These are phyloP conservation scores for Pseudomonodictys pantanalensis DNA, from an alignment of 495 filamentous ascomycete genomes.

Conservation along the genomic window DNA sequence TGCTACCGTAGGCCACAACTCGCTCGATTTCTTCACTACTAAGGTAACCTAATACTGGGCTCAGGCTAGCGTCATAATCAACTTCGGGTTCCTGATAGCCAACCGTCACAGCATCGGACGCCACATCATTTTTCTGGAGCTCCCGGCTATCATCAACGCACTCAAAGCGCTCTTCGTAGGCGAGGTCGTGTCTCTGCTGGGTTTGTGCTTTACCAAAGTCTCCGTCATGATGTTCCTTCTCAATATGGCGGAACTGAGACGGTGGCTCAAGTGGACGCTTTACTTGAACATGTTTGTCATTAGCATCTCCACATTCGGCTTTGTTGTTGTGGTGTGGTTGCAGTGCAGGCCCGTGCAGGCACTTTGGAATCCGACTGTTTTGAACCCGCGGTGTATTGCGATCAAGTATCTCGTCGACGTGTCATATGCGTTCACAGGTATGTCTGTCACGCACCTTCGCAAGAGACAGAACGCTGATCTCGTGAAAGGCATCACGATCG, in stretches of 20 bases:
- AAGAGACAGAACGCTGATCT: not conserved
- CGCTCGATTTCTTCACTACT: not conserved
- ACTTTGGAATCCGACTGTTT: not conserved
- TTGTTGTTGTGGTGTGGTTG: not conserved
- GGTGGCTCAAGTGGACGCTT: not conserved
- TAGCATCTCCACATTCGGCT: not conserved
- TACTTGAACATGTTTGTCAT: not conserved
- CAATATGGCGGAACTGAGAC: not conserved
- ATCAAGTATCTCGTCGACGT: not conserved
- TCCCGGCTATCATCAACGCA: not conserved
- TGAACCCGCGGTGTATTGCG: not conserved
- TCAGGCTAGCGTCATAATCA: not conserved
- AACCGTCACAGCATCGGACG: not conserved
- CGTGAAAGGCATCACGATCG: not conserved
- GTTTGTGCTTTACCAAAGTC: not conserved
- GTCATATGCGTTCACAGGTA: not conserved
- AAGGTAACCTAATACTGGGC: not conserved
- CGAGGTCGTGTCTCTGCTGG: not conserved
- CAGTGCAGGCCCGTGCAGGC: not conserved
- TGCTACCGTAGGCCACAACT: not conserved
- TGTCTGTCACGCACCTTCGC: not conserved
- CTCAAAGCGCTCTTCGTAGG: not conserved
- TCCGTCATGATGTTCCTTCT: not conserved
- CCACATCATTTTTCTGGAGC: not conserved
- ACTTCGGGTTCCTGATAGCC: not conserved